Conservation (phyloP, 257 asterid species). For the Ligustrum vulgare region DNA sequence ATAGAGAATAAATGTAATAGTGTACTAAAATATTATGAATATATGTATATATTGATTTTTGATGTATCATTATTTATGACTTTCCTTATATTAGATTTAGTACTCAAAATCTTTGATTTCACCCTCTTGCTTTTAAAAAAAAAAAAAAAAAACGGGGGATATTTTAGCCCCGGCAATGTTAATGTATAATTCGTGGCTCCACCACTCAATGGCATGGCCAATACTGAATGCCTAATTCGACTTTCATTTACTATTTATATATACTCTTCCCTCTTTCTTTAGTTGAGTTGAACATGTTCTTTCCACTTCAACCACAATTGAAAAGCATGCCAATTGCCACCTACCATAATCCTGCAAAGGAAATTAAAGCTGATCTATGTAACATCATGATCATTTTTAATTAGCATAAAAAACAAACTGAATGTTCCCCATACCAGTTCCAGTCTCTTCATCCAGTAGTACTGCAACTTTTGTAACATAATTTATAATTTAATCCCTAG, state of each 20-base stretch:
- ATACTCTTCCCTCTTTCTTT: not conserved
- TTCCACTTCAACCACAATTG: constrained; percentile 45
- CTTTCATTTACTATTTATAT: not conserved
- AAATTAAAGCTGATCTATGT: constrained; percentile 35
- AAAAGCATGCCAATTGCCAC: constrained; percentile 59
- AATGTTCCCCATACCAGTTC: constrained; percentile 30
- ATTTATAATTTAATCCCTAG: constrained; percentile 33
- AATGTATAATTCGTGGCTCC: too few relatives aligned
- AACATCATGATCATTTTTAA: constrained; percentile 28
- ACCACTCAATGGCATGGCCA: too few relatives aligned
- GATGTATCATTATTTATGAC: too few relatives aligned
- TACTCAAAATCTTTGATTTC: too few relatives aligned
- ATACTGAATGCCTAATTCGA: not conserved
- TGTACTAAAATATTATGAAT: too few relatives aligned
- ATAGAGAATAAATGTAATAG: too few relatives aligned
- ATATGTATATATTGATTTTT: too few relatives aligned
- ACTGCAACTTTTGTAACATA: constrained; percentile 31
- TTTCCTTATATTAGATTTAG: too few relatives aligned
- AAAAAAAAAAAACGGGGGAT: too few relatives aligned
- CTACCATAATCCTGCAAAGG: constrained; percentile 41
- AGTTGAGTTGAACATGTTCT: constrained; percentile 21
- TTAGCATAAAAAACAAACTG: constrained; percentile 31
- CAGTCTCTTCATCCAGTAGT: constrained; percentile 35
- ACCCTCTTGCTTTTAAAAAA: too few relatives aligned
- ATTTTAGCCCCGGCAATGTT: too few relatives aligned